Evolutionary conservation across 2,329 filamentous ascomycete species (phyloP), one percentile per base, ranked within the genome.

Genomic region (Fusarium sp.): DNA sequence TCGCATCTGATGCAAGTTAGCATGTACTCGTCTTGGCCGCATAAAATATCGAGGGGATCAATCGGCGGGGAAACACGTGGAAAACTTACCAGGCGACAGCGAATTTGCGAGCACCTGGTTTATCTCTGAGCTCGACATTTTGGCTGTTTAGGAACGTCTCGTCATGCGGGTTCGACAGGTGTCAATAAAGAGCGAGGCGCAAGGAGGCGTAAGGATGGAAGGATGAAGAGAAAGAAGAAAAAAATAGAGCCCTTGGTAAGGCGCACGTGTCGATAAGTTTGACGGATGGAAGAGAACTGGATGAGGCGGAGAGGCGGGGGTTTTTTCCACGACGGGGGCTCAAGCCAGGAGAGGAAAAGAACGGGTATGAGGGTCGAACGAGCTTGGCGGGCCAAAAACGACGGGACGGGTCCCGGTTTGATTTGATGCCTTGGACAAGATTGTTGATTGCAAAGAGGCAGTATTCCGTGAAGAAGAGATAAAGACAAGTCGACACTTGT

Each of bases 21-120:
- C 57, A 65, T 49, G 54, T 68, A 53, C 66, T 65, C 54, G 31
- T 57, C 47, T 51, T 45, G n/a, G 39, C 43, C 55, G 47, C 17
- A 57, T 19, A 51, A 52, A 64, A 34, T 15, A 53, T 31, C 14
- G 7, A 49, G 61, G 51, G 40, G 22, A 46, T 49, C 43, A 60
- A 63, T 56, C 55, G 40, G 61, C 57, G 56, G 49, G 44, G 38
- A 44, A 55, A 40, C 46, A 39, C 40, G 52, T 62, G 67, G 64
- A 67, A 69, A 72, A 83, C 92, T 81, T 85, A 98, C 96, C 95
- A 80, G 94, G 88, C 79, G 94, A 97, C 84, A 98, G 90, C 82
- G 96, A 98, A 86, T 94, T 95, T 84, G 94, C 90, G 87, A 99
- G 92, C 86, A 99, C 95, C 85, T 94, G 92, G 87, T 95, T 97